phyloP scores from a whole-genome alignment of 495 filamentous ascomycete species.

The Pseudoneurospora amorphoporcata region DNA sequence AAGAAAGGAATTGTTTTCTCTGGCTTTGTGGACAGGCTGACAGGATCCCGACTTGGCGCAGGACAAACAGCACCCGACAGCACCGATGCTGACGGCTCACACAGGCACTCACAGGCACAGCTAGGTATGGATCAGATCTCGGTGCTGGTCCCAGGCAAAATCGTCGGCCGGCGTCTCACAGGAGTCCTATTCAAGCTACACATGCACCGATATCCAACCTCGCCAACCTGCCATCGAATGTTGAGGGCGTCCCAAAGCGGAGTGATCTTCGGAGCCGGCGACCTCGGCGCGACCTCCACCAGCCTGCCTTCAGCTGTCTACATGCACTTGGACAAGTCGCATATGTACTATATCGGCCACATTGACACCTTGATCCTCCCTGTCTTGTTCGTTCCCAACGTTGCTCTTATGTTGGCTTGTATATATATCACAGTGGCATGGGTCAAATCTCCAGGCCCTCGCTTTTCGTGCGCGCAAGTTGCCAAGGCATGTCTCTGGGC shows the following conservation, averaged over 20 bases:
- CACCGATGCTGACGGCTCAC: background rate
- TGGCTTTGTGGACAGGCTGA: background rate
- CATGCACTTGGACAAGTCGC: background rate
- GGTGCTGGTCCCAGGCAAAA: background rate
- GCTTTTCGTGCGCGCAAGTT: background rate
- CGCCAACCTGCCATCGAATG: background rate
- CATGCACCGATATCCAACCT: background rate
- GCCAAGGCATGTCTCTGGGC: background rate
- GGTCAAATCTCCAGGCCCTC: background rate
- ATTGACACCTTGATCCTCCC: background rate
- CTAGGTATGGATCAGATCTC: background rate
- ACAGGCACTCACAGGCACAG: background rate
- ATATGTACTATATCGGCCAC: background rate
- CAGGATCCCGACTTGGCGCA: background rate
- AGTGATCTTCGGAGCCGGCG: background rate
- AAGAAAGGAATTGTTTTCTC: background rate
- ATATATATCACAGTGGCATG: background rate
- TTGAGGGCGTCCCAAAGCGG: background rate
- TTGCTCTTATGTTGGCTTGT: background rate
- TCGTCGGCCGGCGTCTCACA: background rate
- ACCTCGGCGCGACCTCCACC: background rate
- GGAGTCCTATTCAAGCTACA: background rate
- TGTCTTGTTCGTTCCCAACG: background rate
- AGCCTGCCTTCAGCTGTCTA: background rate
- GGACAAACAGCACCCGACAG: background rate